These are phyloP conservation scores for Capronia epimyces DNA, from an alignment of 2,329 filamentous ascomycete species.

Conservation along the genomic window DNA sequence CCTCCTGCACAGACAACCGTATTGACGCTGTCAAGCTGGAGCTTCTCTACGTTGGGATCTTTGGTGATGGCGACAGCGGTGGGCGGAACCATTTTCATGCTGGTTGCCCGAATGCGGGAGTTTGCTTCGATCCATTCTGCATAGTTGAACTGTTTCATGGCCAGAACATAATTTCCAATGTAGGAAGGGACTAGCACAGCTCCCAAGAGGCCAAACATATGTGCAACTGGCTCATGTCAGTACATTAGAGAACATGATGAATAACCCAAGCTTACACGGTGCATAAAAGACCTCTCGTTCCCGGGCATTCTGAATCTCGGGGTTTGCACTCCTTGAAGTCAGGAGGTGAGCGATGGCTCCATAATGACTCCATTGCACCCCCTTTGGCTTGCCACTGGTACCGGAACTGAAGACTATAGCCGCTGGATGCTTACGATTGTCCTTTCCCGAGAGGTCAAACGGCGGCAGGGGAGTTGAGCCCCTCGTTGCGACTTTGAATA, in stretches of 20 bases:
- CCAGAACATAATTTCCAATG: background rate
- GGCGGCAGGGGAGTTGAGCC: background rate
- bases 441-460: background rate
- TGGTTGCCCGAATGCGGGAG: constrained; percentile 1
- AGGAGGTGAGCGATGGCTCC: background rate
- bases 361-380: background rate
- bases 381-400: constrained; percentile 4
- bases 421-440: background rate
- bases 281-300: constrained; percentile 5
- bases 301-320: background rate
- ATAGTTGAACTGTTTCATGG: constrained; percentile 7
- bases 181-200: background rate
- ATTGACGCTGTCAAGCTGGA: background rate
- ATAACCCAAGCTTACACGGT: background rate
- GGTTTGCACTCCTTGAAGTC: background rate
- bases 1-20: background rate
- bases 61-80: constrained; percentile 1
- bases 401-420: constrained; percentile 4
- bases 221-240: background rate
- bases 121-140: background rate
- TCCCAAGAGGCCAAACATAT: constrained; percentile 1
- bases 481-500: background rate
- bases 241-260: background rate
- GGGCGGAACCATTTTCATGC: constrained; percentile 1
- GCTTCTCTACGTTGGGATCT: background rate